Base-by-base conservation (phyloP, 129 eudicot species). In the Flaveria trinervia region DNA sequence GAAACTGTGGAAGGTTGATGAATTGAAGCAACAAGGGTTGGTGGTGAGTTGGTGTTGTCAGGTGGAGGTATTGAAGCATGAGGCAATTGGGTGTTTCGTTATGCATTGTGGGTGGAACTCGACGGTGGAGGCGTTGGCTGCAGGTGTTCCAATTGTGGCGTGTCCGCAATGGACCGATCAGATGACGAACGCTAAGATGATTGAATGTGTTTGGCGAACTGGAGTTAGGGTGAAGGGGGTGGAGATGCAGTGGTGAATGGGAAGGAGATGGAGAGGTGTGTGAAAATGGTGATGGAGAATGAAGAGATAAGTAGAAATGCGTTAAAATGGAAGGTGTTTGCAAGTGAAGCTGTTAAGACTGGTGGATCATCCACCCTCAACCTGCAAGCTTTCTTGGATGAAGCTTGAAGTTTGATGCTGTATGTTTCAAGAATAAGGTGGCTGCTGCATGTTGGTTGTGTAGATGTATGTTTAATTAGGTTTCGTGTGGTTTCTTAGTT, bases 81-180 rank as follows among this genome's bases (percentile, higher is more conserved):
- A 73, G 68, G 85, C 85, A 0, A 70, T 89, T 0, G 96, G 96
- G 13, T 87, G 92, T 68, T 89, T 86, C 33, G 75, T 89, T 73
- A 85, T 84, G 3, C 89, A 87, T 73, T 65, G 88, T 49, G 92
- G 92, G 1, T 89, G 96, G 96, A 89, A 89, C 49, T 87, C 96
- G 10, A 81, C 88, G 9, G 9, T 84, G 5, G 96, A 87, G 45
- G 85, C 85, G 9, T 72, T 89, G 85, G 85, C 77, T 20, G 44
- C 82, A 13, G 96, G 96, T 9, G 91, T 89, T 82, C 90, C 88
- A 14, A 80, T 83, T 84, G 82, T 89, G 54, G 90, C 72, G 3
- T 84, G 83, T 84, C 90, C 96, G 0, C 89, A 83, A 26, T 89
- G 92, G 92, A 85, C 88, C 1, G 90, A 89, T 59, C 96, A 89